These are phyloP conservation scores for Amanita polypyramis DNA, from an alignment of 768 basidiomycete species.

Conservation along the genomic window DNA sequence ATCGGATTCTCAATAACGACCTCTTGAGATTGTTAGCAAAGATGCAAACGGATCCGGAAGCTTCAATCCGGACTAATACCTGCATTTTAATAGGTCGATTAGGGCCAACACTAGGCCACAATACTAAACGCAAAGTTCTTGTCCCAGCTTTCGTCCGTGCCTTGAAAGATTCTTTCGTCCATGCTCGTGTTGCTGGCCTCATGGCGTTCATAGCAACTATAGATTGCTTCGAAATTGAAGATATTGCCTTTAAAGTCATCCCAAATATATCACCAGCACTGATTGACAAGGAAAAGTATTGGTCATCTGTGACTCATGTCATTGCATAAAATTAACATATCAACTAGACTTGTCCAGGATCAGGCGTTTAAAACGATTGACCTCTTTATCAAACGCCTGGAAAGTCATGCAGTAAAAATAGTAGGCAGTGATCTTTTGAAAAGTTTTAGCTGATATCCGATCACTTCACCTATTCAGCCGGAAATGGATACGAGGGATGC, in stretches of 20 bases:
- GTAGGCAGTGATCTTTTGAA: slow-evolving; percentile 28
- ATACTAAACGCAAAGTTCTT: slow-evolving; percentile 93
- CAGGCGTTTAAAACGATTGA: slow-evolving; percentile 93
- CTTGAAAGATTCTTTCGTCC: slow-evolving; percentile 85
- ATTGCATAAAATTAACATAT: not conserved
- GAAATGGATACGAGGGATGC: slow-evolving; percentile 24
- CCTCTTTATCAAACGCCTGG: slow-evolving; percentile 75
- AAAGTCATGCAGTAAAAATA: slow-evolving; percentile 73
- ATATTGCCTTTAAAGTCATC: slow-evolving; percentile 82
- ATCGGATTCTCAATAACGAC: slow-evolving; percentile 93
- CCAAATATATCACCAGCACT: slow-evolving; percentile 73
- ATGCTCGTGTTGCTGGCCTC: slow-evolving; percentile 85
- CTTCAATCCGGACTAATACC: slow-evolving; percentile 95
- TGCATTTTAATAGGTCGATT: slow-evolving; percentile 92
- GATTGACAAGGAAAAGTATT: slow-evolving; percentile 90
- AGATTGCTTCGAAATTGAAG: slow-evolving; percentile 82
- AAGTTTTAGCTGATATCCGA: not conserved
- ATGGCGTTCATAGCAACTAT: slow-evolving; percentile 95
- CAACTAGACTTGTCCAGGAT: slow-evolving; percentile 74
- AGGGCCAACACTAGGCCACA: slow-evolving; percentile 72
- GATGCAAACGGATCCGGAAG: slow-evolving; percentile 85
- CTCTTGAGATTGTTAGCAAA: slow-evolving; percentile 87
- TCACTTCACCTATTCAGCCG: slow-evolving; percentile 18
- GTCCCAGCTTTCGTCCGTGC: slow-evolving; percentile 90
- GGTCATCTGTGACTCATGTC: not conserved